Evolutionary conservation across 1,284 basidiomycete species (phyloP), one percentile per base, ranked within the genome.

Genomic region (Chondrostereum purpureum): DNA sequence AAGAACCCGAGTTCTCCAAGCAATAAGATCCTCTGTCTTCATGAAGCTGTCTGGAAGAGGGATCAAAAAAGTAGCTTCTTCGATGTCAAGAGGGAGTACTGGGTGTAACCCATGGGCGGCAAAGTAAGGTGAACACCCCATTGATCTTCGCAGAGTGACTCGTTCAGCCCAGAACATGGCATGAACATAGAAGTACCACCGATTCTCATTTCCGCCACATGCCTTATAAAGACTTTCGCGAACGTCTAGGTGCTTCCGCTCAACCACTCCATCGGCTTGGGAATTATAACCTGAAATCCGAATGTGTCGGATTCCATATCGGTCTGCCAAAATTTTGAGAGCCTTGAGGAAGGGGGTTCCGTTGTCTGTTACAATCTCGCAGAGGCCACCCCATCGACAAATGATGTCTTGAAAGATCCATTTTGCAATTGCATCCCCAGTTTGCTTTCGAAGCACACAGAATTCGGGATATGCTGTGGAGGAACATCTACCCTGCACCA

Each of bases 201-300:
- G 38, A 1, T 35, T 23, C 14, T 43, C 14, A 14, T 62, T 52
- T 1, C 58, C 59, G 3, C 44, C 50, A 19, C 50, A 46, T 12
- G 57, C 56, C 44, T 67, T 67, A 37, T 60, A 50, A 2, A 67
- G 46, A 3, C 55, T 50, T 44, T 65, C 48, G 1, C 53, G 13
- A 4, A 65, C 45, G 43, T 55, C 53, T 36, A 45, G 57, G 38
- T 68, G 64, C 5, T 50, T 43, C 1, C 56, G 23, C 44, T 69
- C 62, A 1, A 68, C 55, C 0, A 60, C 46, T 0, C 68, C 58
- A 42, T 69, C 68, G 0, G 54, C 61, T 5, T 57, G 56, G 0
- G 62, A 68, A 33, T 68, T 69, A 45, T 70, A 69, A 0, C 53
- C 51, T 0, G 60, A 63, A n/a, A 68, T 66, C 1, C 49, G 21